phyloP scores from a whole-genome alignment of 306 rosid genomes.

The Dicorynia guianensis region DNA sequence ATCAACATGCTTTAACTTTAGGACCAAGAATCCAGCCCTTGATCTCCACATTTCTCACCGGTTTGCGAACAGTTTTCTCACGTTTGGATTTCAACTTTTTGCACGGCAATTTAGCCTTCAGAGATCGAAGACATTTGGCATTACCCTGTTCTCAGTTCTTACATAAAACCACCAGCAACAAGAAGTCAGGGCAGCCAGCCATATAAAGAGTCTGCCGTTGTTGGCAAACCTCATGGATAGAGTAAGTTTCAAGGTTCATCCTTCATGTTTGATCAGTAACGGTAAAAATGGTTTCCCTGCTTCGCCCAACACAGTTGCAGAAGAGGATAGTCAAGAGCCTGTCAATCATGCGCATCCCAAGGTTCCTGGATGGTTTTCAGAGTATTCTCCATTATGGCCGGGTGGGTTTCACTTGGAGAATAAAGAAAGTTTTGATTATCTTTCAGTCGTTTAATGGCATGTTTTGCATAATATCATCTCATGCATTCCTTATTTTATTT shows the following conservation, averaged over 20 bases:
- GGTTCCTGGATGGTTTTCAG: slow-evolving; percentile 73
- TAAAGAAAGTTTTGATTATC: background rate
- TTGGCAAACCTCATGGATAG: slow-evolving; percentile 32
- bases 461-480: background rate
- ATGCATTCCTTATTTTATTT: no score
- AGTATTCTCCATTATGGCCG: slow-evolving; percentile 72
- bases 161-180: background rate
- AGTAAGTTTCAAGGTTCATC: background rate
- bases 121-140: background rate
- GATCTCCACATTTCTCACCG: background rate
- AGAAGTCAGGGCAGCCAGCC: background rate
- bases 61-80: background rate
- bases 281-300: slow-evolving; percentile 27
- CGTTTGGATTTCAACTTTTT: background rate
- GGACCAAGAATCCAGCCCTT: background rate
- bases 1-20: slow-evolving; percentile 30
- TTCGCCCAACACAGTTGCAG: slow-evolving; percentile 2
- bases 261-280: slow-evolving; percentile 10
- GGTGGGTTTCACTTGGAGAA: slow-evolving; percentile 44
- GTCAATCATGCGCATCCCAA: slow-evolving; percentile 38
- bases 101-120: background rate
- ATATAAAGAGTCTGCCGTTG: background rate
- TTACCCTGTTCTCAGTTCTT: background rate
- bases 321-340: slow-evolving; percentile 18
- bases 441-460: background rate